Conservation (phyloP, 495 filamentous ascomycete species). For the Paragyromitra xinjiangensis region DNA sequence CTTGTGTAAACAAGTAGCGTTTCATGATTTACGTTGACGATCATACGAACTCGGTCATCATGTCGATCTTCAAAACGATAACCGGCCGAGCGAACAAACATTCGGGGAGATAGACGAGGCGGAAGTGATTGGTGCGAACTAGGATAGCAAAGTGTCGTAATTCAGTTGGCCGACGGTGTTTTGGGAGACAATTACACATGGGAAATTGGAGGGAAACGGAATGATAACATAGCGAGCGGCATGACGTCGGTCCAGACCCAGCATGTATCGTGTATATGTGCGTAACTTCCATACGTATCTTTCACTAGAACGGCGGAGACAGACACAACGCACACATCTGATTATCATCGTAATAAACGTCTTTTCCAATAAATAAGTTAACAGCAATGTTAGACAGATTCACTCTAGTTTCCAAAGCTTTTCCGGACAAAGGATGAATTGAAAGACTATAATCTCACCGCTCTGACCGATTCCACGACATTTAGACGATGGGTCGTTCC, state of each 20-base stretch:
- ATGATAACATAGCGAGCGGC: neutral
- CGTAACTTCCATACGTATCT: constrained; percentile 12
- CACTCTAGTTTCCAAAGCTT: neutral
- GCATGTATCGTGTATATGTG: constrained; percentile 8
- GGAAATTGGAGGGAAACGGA: constrained; percentile 1
- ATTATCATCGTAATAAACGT: neutral
- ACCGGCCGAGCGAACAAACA: constrained; percentile 17
- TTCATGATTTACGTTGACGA: constrained; percentile 26
- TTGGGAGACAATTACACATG: neutral
- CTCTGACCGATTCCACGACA: constrained; percentile 31
- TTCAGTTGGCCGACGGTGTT: constrained; percentile 32
- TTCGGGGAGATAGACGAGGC: constrained; percentile 21
- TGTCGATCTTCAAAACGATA: constrained; percentile 32
- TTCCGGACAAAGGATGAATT: constrained; percentile 15
- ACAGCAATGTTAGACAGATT: neutral
- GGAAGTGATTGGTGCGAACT: constrained; percentile 20
- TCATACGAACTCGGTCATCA: constrained; percentile 39
- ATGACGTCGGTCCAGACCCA: constrained; percentile 26
- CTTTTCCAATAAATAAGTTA: constrained; percentile 18
- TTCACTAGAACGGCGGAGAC: neutral
- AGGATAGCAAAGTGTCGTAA: constrained; percentile 35
- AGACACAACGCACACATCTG: neutral
- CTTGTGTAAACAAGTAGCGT: constrained; percentile 12
- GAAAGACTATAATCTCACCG: constrained; percentile 2
- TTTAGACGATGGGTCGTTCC: constrained; percentile 22